A percentile compares a stretch with the other conserved stretches of the same genome.
phyloP scores from a whole-genome alignment of 495 filamentous ascomycete genomes.

The Tuber umbilicatum region DNA sequence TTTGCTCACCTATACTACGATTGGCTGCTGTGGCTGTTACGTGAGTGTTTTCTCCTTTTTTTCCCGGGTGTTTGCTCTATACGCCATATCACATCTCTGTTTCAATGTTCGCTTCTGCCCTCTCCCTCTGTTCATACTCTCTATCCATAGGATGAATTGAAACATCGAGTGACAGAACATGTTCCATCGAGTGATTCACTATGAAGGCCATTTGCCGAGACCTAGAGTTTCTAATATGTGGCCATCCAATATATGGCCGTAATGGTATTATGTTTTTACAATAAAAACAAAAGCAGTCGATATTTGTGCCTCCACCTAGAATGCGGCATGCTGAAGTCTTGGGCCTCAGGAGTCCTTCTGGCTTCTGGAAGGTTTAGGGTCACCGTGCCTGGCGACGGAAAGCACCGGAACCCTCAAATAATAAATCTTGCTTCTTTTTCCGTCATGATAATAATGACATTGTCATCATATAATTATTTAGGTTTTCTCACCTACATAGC shows the following conservation, averaged over 20 bases:
- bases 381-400: neutral
- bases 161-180: neutral
- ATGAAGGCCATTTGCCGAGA: neutral
- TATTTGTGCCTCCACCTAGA: neutral
- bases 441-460: neutral
- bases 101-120: neutral
- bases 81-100: neutral
- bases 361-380: neutral
- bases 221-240: neutral
- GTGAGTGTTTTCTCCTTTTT: neutral
- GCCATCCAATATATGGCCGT: no score
- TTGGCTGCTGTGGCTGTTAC: neutral
- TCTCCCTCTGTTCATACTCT: neutral
- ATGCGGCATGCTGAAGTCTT: neutral
- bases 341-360: neutral
- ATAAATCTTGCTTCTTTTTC: neutral
- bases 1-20: neutral
- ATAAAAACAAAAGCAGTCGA: neutral
- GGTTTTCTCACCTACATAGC: neutral
- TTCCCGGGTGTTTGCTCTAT: neutral
- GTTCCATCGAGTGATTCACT: neutral
- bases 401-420: neutral
- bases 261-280: neutral
- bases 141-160: neutral
- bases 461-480: no score